Evolutionary conservation across 2,329 filamentous ascomycete genomes (phyloP), one percentile per base, ranked within the genome.

Genomic region (Diplodia seriata): DNA sequence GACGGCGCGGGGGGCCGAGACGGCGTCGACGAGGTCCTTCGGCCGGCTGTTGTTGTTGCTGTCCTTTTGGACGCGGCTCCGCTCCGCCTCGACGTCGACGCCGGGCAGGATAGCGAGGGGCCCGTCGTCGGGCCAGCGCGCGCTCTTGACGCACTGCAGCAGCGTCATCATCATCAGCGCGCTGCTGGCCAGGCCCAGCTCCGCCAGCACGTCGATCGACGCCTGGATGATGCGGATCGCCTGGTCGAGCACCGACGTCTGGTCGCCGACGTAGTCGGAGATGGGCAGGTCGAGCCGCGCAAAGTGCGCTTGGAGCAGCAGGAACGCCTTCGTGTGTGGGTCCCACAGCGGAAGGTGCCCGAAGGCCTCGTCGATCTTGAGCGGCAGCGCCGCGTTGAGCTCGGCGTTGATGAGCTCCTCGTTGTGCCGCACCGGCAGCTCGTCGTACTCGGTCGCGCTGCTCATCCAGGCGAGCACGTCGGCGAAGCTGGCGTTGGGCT

Each of bases 361-460:
- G 73, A 90, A 85, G 20, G 81, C 78, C 20, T 88, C 85, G 47
- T 51, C 43, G 47, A 51, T 51, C 15, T 50, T 63, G 64, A 95
- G 87, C 0, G 93, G 92, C 0, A 99, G 83, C 70, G 93, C 93
- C 68, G 89, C 87, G 7, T 93, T 93, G 3, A 99, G 85, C 72
- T 97, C 93, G 4, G 88, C 91, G 76, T 99, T 99, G 83, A 99
- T 93, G 54, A 99, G 87, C 76, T 99, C 96, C 81, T 99, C 95
- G 76, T 99, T 99, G 81, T 99, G 95, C 6, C 95, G 92, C 29
- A 99, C 95, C 0, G 95, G 95, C 0, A 99, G 88, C 81, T 99
- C 96, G 76, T 99, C 94, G 79, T 98, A 99, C 82, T 99, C 95
- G 2, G 91, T 93, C 1, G 96, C 95, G 64, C 89, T 88, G 70